Evolutionary conservation across 805 yeast species (phyloP).

Genomic region (Yamadazyma scolyti): DNA sequence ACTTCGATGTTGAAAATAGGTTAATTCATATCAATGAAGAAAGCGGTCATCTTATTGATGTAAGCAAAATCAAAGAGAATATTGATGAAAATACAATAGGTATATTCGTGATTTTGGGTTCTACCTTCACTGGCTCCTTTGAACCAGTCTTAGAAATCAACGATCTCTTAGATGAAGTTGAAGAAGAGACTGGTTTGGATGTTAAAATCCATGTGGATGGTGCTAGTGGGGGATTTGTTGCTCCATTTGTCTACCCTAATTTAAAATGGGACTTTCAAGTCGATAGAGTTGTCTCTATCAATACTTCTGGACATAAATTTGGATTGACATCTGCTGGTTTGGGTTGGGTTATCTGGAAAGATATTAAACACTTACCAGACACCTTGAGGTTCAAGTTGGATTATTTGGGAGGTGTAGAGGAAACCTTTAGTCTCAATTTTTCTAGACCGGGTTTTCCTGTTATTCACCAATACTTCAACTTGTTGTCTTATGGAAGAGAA

Average conservation of each 20-base stretch:
- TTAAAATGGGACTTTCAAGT: conserved; percentile 80
- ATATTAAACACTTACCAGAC: conserved; percentile 59
- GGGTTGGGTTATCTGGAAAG: conserved; percentile 90
- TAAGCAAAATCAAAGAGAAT: conserved; percentile 52
- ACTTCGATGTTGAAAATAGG: conserved; percentile 87
- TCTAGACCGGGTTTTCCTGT: conserved; percentile 93
- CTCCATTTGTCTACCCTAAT: conserved; percentile 77
- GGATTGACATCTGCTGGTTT: conserved; percentile 88
- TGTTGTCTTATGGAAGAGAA: conserved; percentile 62
- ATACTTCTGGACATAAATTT: conserved; percentile 90
- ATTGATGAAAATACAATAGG: conserved; percentile 94
- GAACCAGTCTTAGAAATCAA: conserved; percentile 67
- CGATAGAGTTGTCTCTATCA: conserved; percentile 76
- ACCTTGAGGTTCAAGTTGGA: conserved; percentile 72
- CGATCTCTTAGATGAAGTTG: conserved; percentile 63
- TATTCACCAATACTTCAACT: conserved; percentile 80
- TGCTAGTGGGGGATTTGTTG: conserved; percentile 87
- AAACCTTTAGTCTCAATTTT: conserved; percentile 81
- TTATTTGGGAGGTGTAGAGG: conserved; percentile 86
- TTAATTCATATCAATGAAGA: conserved; percentile 61
- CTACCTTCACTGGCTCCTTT: conserved; percentile 91
- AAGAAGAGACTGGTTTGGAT: conserved; percentile 60
- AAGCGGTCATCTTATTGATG: conserved; percentile 63
- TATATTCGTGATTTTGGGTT: conserved; percentile 80
- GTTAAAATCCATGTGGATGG: conserved; percentile 92